Base-by-base conservation (phyloP, 2,329 filamentous ascomycete genomes). In the Ophiobolus disseminans region DNA sequence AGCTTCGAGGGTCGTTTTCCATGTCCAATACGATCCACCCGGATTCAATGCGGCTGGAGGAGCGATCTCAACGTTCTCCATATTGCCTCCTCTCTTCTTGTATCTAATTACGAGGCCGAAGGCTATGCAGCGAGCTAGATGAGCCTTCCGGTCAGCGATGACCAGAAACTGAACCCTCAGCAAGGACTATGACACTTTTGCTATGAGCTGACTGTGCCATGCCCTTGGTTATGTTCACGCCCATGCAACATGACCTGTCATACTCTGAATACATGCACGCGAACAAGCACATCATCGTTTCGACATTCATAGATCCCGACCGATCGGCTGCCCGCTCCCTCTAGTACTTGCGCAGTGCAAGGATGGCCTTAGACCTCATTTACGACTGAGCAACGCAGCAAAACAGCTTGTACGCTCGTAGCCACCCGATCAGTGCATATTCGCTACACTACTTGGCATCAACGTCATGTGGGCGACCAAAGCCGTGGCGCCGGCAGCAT, bases 391-490 rank as follows among this genome's bases (percentile, higher is more conserved):
- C 9, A 2, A 14, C n/a, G 8, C 3, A 10, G 7, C 8, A 32
- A 31, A 32, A 14, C 30, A 14, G n/a, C 30, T 14, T 14, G 30
- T 14, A 14, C n/a, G 30, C n/a, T 13, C 13, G n/a, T 11, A 14
- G n/a, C 17, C 39, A 21, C 19, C 16, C 28, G 32, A 41, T 22
- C 13, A 32, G 23, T 28, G 14, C 16, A n/a, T 22, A n/a, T 32
- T 32, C 39, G 26, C 39, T 41, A 22, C 39, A 32, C 39, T 7
- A 21, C 39, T 32, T 41, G 39, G 39, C 39, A 14, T 22, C 9
- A 32, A 14, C 30, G n/a, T 32, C 30, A 32, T 14, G 16, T 32
- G 30, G 30, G 7, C 30, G 3, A 3, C 10, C 30, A 14, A 32
- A 32, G 16, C 30, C n/a, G 30, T 32, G 30, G 6, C 21, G 20